Percentiles rank a stretch among this genome's conserved stretches.
phyloP scores from a whole-genome alignment of 2,329 filamentous ascomycete species.

The Stagonosporopsis chrysanthemi region DNA sequence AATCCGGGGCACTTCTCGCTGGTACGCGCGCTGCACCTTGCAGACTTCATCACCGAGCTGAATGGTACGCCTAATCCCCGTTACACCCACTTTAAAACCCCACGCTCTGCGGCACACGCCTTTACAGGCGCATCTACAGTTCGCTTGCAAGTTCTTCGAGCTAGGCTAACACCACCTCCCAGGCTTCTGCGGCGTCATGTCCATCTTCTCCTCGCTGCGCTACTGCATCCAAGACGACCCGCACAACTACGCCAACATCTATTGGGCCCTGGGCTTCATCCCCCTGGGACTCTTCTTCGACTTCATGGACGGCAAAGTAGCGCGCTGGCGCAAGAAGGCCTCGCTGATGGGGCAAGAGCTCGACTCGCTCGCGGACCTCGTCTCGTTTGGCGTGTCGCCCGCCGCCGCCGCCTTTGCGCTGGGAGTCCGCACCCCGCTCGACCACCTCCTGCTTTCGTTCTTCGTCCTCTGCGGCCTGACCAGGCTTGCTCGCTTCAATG shows the following conservation, averaged over 20 bases:
- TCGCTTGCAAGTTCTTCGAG: neutral
- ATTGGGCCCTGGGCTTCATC: constrained; percentile 83
- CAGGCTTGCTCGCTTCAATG: constrained; percentile 95
- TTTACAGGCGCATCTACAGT: neutral
- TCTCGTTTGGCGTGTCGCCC: constrained; percentile 93
- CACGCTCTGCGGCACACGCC: neutral
- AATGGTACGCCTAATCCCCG: constrained; percentile 62
- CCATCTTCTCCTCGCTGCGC: constrained; percentile 91
- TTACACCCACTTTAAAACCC: neutral
- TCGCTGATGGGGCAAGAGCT: constrained; percentile 98
- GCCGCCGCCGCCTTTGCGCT: constrained; percentile 88
- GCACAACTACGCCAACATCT: constrained; percentile 72
- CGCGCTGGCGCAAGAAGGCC: constrained; percentile 95
- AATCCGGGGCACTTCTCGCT: constrained; percentile 72
- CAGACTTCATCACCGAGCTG: constrained; percentile 83
- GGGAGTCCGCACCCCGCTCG: constrained; percentile 81
- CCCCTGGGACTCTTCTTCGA: constrained; percentile 92
- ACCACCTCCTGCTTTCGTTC: constrained; percentile 82
- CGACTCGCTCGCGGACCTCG: constrained; percentile 92
- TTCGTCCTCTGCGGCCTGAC: constrained; percentile 96
- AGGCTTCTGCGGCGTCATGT: constrained; percentile 92
- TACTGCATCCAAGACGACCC: constrained; percentile 81
- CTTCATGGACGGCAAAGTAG: constrained; percentile 96
- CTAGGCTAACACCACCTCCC: constrained; percentile 4
- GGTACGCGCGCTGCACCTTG: constrained; percentile 71